These are phyloP conservation scores for Phytophthora meadii DNA, from an alignment of 352 stramenopile species.

Conservation along the genomic window DNA sequence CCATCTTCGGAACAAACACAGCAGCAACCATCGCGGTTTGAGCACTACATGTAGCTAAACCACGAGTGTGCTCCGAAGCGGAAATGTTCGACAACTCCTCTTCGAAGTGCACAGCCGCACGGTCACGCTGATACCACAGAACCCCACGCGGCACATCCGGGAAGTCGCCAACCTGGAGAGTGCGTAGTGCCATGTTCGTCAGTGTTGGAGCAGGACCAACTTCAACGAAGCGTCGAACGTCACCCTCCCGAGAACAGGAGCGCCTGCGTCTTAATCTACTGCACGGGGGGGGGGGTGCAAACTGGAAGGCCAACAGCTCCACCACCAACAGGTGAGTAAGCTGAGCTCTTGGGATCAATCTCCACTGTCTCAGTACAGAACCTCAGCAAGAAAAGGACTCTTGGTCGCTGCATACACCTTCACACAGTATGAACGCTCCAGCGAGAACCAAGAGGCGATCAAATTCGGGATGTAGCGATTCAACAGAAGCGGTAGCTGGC, in stretches of 20 bases:
- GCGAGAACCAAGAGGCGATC: constrained; percentile 77
- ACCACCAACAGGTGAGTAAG: constrained; percentile 80
- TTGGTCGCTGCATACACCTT: constrained; percentile 75
- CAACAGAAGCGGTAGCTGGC: constrained; percentile 72
- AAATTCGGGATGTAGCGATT: constrained; percentile 90
- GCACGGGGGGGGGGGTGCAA: constrained; percentile 85
- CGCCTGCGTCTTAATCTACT: constrained; percentile 90
- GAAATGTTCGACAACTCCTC: constrained; percentile 66
- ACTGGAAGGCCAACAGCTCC: constrained; percentile 90
- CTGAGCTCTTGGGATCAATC: constrained; percentile 67
- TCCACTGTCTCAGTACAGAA: constrained; percentile 75
- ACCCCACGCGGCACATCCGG: constrained; percentile 64
- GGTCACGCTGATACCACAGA: constrained; percentile 86
- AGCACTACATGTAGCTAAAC: constrained; percentile 15
- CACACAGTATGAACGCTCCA: constrained; percentile 80
- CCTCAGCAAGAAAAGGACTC: constrained; percentile 70
- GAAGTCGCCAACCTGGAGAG: constrained; percentile 74
- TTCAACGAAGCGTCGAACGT: constrained; percentile 77
- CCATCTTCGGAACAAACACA: constrained; percentile 28
- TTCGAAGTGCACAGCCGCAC: constrained; percentile 83
- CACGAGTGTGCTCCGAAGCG: constrained; percentile 67
- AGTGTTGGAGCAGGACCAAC: constrained; percentile 83
- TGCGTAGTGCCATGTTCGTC: constrained; percentile 86
- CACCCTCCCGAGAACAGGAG: constrained; percentile 73
- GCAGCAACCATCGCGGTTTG: constrained; percentile 23